phyloP scores from a whole-genome alignment of 1,284 basidiomycete genomes.

The Gymnopus androsaceus region DNA sequence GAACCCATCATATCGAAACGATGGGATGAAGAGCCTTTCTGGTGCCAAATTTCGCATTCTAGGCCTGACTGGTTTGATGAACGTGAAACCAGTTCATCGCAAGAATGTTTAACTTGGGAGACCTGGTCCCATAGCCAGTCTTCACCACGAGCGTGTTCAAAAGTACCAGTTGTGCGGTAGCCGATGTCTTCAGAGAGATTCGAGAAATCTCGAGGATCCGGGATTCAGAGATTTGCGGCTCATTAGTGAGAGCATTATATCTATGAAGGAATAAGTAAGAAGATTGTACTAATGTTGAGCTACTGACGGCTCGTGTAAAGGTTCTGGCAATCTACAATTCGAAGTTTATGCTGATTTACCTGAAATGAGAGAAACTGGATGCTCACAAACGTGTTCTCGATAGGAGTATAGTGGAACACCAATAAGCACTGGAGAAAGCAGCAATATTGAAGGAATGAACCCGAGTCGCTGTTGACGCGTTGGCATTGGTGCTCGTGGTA shows the following conservation, averaged over 20 bases:
- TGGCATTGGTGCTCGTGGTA: no score
- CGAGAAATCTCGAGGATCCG: slow-evolving; percentile 64
- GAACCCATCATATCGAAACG: slow-evolving; percentile 84
- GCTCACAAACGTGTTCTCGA: slow-evolving; percentile 50
- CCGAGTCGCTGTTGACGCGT: slow-evolving; percentile 38
- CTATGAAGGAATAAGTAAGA: background rate
- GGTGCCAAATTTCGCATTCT: slow-evolving; percentile 87
- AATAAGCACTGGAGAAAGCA: slow-evolving; percentile 48
- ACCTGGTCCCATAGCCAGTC: slow-evolving; percentile 79
- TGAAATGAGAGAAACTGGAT: background rate
- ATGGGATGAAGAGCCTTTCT: slow-evolving; percentile 84
- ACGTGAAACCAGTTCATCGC: slow-evolving; percentile 54
- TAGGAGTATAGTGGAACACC: slow-evolving; percentile 41
- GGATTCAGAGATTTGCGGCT: slow-evolving; percentile 72
- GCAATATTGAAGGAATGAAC: slow-evolving; percentile 46
- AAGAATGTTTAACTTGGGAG: slow-evolving; percentile 58
- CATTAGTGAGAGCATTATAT: slow-evolving; percentile 49
- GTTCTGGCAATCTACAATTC: slow-evolving; percentile 39
- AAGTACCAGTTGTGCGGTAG: slow-evolving; percentile 90
- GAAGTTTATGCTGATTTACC: slow-evolving; percentile 13
- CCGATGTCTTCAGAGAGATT: slow-evolving; percentile 84
- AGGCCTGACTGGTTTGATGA: slow-evolving; percentile 50
- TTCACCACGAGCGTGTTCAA: slow-evolving; percentile 86
- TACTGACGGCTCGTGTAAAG: slow-evolving; percentile 42
- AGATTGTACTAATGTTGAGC: background rate